phyloP scores from a whole-genome alignment of 345 rosid species.

The Ceriops tagal region DNA sequence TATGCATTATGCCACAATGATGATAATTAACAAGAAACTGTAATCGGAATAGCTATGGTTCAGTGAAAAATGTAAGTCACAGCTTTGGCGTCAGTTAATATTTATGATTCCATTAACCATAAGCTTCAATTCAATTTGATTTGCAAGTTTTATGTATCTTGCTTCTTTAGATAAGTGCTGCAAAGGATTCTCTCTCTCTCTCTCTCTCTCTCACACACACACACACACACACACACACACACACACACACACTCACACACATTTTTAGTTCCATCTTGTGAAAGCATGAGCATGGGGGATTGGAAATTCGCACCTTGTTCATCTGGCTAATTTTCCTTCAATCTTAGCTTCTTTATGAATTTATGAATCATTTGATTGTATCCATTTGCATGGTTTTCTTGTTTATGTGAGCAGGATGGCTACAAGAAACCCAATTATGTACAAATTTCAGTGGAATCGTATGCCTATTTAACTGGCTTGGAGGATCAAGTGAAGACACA shows the following conservation, averaged over 20 bases:
- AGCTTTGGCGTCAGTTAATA: no score
- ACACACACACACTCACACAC: no score
- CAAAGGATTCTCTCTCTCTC: background rate
- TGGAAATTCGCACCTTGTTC: background rate
- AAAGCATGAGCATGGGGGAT: no score
- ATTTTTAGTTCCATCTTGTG: no score
- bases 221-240: no score
- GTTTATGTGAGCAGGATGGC: conserved; percentile 45
- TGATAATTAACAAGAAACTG: background rate
- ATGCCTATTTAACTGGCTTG: conserved; percentile 60
- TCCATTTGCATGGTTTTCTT: conserved; percentile 1
- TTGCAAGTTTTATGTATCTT: background rate
- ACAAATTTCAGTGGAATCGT: conserved; percentile 85
- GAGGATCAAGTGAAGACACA: conserved; percentile 64
- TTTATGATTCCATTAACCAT: no score
- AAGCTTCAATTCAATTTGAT: no score
- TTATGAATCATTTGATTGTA: background rate
- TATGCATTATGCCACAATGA: background rate
- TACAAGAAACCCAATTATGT: conserved; percentile 71
- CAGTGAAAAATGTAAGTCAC: no score
- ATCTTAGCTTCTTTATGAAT: background rate
- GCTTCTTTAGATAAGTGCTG: background rate
- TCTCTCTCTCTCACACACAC: no score
- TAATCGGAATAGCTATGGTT: background rate
- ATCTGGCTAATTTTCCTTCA: background rate